These are phyloP conservation scores for Olyra latifolia DNA, from an alignment of 176 grass and related monocot genomes.

Conservation along the genomic window DNA sequence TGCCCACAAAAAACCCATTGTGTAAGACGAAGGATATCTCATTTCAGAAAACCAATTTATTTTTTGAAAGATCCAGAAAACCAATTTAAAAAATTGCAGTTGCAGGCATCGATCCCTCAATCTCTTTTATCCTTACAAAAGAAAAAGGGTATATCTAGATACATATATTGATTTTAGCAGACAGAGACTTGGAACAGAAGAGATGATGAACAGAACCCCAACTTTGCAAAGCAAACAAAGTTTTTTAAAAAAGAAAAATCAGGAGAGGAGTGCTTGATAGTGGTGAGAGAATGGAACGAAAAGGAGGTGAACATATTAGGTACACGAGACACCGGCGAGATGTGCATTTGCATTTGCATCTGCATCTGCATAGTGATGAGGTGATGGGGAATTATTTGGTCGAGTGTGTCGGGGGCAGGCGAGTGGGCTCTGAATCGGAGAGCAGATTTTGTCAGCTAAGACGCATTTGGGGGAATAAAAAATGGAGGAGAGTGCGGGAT, in stretches of 20 bases:
- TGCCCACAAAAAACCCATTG: too few relatives aligned
- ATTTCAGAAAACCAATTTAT: too few relatives aligned
- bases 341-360: neutral
- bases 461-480: neutral
- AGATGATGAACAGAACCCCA: neutral
- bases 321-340: too few relatives aligned
- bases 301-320: conserved; percentile 11
- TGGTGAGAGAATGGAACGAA: neutral
- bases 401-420: neutral
- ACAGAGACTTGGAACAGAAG: conserved; percentile 7
- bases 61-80: too few relatives aligned
- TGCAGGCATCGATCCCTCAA: neutral
- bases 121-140: neutral
- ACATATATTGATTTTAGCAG: neutral
- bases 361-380: neutral
- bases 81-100: neutral
- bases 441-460: neutral
- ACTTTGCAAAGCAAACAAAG: neutral
- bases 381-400: neutral
- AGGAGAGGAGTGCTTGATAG: neutral
- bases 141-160: neutral
- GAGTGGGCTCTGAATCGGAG: conserved; percentile 49
- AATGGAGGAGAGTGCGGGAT: conserved; percentile 29
- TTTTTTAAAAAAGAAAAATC: neutral
- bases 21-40: too few relatives aligned